Evolutionary conservation across 192 early-diverging fungal species (phyloP).

Genomic region (Allomyces macrogynus): DNA sequence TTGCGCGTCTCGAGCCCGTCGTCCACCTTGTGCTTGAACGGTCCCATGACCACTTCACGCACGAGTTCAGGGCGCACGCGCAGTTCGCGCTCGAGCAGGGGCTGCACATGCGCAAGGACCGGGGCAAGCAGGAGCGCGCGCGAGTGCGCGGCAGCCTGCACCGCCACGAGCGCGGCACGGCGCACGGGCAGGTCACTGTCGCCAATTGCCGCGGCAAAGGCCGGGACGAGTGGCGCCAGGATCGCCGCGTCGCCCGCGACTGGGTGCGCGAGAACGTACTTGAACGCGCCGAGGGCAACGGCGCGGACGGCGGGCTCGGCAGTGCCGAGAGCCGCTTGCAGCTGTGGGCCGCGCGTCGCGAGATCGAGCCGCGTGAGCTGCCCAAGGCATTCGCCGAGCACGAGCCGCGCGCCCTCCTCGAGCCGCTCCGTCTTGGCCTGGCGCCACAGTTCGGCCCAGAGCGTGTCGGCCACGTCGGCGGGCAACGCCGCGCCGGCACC

Average conservation of each 20-base stretch:
- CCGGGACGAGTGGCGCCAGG: slow-evolving; percentile 4
- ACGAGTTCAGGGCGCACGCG: slow-evolving; percentile 45
- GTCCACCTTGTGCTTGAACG: slow-evolving; percentile 85
- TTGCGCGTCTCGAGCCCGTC: slow-evolving; percentile 83
- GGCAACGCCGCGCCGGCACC: too few species aligned
- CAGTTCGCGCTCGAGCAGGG: slow-evolving; percentile 37
- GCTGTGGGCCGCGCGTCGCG: too few species aligned
- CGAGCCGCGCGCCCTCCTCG: background rate
- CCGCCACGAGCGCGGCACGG: slow-evolving; percentile 5
- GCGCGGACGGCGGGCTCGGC: background rate
- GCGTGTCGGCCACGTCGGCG: too few species aligned
- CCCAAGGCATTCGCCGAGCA: background rate
- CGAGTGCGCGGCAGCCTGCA: slow-evolving; percentile 7
- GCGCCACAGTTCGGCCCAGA: too few species aligned
- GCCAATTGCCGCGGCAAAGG: slow-evolving; percentile 3
- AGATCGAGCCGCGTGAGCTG: too few species aligned
- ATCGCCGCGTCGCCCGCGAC: background rate
- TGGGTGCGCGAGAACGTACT: background rate
- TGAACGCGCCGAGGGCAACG: background rate
- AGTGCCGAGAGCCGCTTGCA: background rate
- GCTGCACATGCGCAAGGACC: slow-evolving; percentile 18
- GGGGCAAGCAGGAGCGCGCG: slow-evolving; percentile 4
- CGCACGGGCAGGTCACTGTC: slow-evolving; percentile 7
- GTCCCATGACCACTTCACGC: slow-evolving; percentile 83
- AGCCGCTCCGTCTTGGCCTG: too few species aligned